phyloP scores from a whole-genome alignment of 2,329 filamentous ascomycete species.

The Pleochaeta shiraiana region DNA sequence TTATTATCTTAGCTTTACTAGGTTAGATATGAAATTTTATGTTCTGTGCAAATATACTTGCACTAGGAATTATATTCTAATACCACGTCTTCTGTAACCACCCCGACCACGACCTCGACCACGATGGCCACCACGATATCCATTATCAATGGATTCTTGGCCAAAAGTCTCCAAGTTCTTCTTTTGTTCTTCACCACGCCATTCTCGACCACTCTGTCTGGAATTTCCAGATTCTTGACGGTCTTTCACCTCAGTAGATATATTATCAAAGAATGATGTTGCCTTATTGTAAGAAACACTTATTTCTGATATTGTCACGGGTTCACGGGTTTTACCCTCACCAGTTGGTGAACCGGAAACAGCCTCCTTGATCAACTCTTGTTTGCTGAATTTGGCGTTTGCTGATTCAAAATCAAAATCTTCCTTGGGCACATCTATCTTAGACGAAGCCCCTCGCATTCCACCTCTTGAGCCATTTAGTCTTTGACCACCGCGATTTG shows the following conservation, averaged over 20 bases:
- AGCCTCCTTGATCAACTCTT: conserved; percentile 69
- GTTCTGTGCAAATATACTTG: no score
- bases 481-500: conserved; percentile 22
- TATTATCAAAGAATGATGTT: conserved; percentile 93
- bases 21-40: no score
- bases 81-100: conserved; percentile 17
- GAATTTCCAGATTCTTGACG: conserved; percentile 46
- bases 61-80: no score
- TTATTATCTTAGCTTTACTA: no score
- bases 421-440: conserved; percentile 70
- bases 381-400: conserved; percentile 77
- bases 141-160: conserved; percentile 78
- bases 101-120: conserved; percentile 43
- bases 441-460: conserved; percentile 26
- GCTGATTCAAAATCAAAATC: conserved; percentile 82
- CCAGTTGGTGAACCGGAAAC: conserved; percentile 52
- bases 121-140: conserved; percentile 53
- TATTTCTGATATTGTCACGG: conserved; percentile 24
- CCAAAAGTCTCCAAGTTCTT: conserved; percentile 98
- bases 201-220: conserved; percentile 60
- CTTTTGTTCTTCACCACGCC: conserved; percentile 79
- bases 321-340: conserved; percentile 24
- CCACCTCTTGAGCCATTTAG: conserved; percentile 15
- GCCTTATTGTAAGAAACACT: conserved; percentile 58
- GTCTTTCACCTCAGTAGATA: conserved; percentile 83